Percentiles rank a stretch among this genome's conserved stretches.
These are phyloP conservation scores for Gossypium laxum DNA, from an alignment of 441 rosid genomes.

Conservation along the genomic window DNA sequence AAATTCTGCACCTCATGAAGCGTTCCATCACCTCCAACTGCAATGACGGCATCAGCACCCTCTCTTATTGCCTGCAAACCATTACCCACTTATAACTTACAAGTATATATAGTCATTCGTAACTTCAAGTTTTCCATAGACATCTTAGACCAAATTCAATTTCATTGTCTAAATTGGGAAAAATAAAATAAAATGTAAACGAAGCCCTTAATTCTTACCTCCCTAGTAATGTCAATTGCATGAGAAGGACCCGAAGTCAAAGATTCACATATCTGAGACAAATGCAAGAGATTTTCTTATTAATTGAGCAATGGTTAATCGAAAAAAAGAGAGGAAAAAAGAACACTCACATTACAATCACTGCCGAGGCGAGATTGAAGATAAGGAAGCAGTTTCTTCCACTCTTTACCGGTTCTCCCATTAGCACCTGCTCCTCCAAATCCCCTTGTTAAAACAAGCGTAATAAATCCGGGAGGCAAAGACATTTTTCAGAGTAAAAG, in stretches of 20 bases:
- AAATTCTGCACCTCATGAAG: conserved; percentile 64
- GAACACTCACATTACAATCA: conserved; percentile 61
- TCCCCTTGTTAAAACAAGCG: conserved; percentile 1
- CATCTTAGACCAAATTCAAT: conserved; percentile 13
- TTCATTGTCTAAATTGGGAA: neutral
- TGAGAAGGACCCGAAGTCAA: conserved; percentile 87
- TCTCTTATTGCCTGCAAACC: conserved; percentile 66
- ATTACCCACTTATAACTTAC: conserved; percentile 15
- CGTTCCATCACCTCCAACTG: conserved; percentile 98
- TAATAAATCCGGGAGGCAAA: neutral
- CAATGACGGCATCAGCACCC: conserved; percentile 92
- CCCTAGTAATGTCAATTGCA: conserved; percentile 87
- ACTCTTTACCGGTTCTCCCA: conserved; percentile 79
- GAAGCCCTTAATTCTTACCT: conserved; percentile 34
- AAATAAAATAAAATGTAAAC: neutral
- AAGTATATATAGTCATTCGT: neutral
- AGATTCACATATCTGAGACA: conserved; percentile 60
- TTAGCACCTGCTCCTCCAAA: conserved; percentile 61
- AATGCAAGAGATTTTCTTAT: neutral
- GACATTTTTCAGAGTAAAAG: neutral
- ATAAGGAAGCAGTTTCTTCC: conserved; percentile 83
- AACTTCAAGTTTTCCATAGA: neutral
- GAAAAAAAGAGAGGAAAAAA: neutral
- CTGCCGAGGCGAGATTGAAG: conserved; percentile 62
- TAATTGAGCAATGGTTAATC: neutral